Conservation (phyloP, 495 filamentous ascomycete species). For the Lepraria neglecta region DNA sequence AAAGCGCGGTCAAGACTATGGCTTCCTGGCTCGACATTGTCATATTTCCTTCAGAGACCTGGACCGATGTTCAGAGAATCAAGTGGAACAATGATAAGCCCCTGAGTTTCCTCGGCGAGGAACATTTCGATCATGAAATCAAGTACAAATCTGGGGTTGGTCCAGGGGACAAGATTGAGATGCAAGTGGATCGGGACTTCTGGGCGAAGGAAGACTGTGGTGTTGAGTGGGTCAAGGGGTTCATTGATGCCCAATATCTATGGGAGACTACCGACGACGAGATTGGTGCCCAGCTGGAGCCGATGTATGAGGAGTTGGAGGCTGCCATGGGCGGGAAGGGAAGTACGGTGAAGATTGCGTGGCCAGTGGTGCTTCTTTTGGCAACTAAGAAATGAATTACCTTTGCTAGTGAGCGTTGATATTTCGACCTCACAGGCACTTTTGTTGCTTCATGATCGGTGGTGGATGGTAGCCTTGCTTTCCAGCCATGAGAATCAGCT, state of each 20-base stretch:
- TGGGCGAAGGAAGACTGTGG: conserved; percentile 20
- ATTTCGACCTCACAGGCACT: no score
- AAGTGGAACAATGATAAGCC: conserved; percentile 30
- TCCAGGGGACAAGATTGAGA: conserved; percentile 15
- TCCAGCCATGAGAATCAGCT: no score
- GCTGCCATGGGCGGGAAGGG: conserved; percentile 19
- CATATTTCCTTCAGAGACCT: conserved; percentile 17
- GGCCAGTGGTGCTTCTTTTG: conserved; percentile 21
- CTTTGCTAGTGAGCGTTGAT: conserved; percentile 15
- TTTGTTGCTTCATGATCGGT: no score
- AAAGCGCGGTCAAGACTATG: conserved; percentile 22
- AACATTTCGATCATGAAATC: conserved; percentile 17
- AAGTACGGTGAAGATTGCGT: conserved; percentile 13
- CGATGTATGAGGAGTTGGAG: conserved; percentile 21
- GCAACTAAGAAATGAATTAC: conserved; percentile 17
- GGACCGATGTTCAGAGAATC: conserved; percentile 25
- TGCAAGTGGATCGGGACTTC: conserved; percentile 15
- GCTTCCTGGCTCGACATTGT: conserved; percentile 30
- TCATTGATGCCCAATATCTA: conserved; percentile 18
- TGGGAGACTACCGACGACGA: conserved; percentile 17
- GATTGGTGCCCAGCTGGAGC: conserved; percentile 13
- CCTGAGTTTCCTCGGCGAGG: conserved; percentile 25
- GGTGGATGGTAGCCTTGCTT: no score
- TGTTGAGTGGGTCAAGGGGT: conserved; percentile 15
- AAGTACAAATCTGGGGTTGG: background rate